phyloP scores from a whole-genome alignment of 2,329 filamentous ascomycete genomes.

The Fusarium papillatum region DNA sequence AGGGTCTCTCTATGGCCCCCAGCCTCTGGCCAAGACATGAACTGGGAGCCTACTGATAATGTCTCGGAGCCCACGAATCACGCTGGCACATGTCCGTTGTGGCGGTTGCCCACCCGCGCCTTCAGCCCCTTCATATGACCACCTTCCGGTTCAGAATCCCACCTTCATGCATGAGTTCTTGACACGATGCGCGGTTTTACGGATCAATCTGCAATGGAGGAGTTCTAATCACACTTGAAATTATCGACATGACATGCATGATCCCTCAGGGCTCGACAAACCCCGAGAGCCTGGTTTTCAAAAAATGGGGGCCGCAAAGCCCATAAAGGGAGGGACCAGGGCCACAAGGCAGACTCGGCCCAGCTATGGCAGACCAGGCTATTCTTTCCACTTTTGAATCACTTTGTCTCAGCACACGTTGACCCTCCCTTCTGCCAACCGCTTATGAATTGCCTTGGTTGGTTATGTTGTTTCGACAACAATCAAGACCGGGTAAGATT shows the following conservation, averaged over 20 bases:
- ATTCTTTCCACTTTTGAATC: no score
- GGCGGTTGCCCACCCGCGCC: not conserved
- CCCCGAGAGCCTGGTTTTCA: not conserved
- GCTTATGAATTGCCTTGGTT: not conserved
- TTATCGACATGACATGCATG: not conserved
- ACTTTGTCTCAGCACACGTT: not conserved
- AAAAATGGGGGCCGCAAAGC: not conserved
- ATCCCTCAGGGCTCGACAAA: not conserved
- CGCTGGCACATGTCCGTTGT: not conserved
- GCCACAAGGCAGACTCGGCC: no score
- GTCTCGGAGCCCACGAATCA: not conserved
- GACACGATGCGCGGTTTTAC: not conserved
- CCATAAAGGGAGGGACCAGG: no score
- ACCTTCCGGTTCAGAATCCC: not conserved
- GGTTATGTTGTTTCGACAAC: not conserved
- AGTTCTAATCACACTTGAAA: not conserved
- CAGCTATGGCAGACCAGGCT: no score
- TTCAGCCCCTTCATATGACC: not conserved
- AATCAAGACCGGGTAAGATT: no score
- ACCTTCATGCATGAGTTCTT: not conserved
- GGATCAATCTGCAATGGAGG: not conserved
- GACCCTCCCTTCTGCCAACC: not conserved
- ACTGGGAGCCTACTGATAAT: not conserved
- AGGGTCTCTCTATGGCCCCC: not conserved
- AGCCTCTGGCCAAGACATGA: not conserved